phyloP scores from a whole-genome alignment of 129 eudicot species.

The Flaveria robusta region DNA sequence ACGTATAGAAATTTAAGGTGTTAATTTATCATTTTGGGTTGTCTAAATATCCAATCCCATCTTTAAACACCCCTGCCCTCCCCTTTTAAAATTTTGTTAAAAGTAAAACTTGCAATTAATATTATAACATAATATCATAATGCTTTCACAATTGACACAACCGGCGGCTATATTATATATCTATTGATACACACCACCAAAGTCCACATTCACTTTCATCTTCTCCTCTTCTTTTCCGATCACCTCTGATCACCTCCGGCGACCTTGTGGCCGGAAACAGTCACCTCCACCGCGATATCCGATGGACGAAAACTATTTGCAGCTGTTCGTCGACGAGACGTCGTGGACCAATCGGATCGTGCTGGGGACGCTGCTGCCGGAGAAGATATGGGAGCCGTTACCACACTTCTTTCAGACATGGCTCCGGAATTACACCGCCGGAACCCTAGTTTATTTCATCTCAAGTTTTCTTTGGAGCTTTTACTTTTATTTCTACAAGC shows the following conservation, averaged over 20 bases:
- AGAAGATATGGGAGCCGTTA: constrained; percentile 54
- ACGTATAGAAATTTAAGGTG: too few species aligned
- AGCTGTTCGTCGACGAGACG: constrained; percentile 63
- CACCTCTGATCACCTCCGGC: not conserved
- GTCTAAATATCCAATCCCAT: too few species aligned
- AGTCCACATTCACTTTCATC: not conserved
- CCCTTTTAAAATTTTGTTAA: too few species aligned
- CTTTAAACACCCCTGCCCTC: too few species aligned
- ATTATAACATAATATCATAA: not conserved
- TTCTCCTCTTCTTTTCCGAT: not conserved
- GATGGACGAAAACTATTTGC: constrained; percentile 44
- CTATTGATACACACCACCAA: not conserved
- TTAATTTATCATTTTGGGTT: too few species aligned
- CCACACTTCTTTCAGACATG: constrained; percentile 70
- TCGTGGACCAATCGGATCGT: constrained; percentile 63
- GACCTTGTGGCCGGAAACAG: constrained; percentile 6
- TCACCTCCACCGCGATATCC: not conserved
- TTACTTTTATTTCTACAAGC: constrained; percentile 67
- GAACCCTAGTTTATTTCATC: constrained; percentile 56
- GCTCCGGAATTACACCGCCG: constrained; percentile 87
- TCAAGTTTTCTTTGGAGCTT: constrained; percentile 84
- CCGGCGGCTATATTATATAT: not conserved
- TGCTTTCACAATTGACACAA: not conserved
- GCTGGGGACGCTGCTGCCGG: constrained; percentile 60
- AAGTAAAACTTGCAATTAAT: too few species aligned